phyloP scores from a whole-genome alignment of 2,329 filamentous ascomycete genomes.

The Botrytis deweyae region DNA sequence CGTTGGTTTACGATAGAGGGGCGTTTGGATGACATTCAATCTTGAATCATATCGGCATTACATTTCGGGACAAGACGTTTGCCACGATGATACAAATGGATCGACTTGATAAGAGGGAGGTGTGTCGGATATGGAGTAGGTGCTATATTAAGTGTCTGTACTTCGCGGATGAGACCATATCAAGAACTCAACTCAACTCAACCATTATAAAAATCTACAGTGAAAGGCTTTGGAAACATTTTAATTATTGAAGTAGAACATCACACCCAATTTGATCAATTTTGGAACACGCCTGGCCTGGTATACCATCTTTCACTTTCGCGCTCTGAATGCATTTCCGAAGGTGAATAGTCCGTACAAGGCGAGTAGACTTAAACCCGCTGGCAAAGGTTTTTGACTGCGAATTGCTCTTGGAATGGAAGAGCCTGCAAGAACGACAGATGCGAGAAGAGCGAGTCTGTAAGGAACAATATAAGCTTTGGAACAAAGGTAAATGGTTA shows the following conservation, averaged over 20 bases:
- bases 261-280: constrained; percentile 32
- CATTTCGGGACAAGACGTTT: background rate
- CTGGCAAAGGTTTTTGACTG: constrained; percentile 79
- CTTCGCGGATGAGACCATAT: background rate
- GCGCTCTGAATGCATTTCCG: constrained; percentile 60
- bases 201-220: background rate
- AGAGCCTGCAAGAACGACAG: constrained; percentile 77
- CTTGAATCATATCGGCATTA: background rate
- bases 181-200: constrained; percentile 13
- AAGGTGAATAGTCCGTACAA: constrained; percentile 77
- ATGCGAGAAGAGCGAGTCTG: constrained; percentile 77
- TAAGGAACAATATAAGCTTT: constrained; percentile 4
- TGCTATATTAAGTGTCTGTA: background rate
- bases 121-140: background rate
- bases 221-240: background rate
- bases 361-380: constrained; percentile 75
- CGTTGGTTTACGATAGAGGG: constrained; percentile 5
- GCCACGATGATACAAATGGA: background rate
- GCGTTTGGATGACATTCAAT: constrained; percentile 11
- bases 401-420: constrained; percentile 85
- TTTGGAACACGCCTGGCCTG: constrained; percentile 22
- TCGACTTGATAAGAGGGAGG: background rate
- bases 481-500: background rate
- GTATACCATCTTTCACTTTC: constrained; percentile 39
- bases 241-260: background rate